Evolutionary conservation across 1,139 yeast species (phyloP).

Genomic region (Zygosaccharomyces pseudobailii): DNA sequence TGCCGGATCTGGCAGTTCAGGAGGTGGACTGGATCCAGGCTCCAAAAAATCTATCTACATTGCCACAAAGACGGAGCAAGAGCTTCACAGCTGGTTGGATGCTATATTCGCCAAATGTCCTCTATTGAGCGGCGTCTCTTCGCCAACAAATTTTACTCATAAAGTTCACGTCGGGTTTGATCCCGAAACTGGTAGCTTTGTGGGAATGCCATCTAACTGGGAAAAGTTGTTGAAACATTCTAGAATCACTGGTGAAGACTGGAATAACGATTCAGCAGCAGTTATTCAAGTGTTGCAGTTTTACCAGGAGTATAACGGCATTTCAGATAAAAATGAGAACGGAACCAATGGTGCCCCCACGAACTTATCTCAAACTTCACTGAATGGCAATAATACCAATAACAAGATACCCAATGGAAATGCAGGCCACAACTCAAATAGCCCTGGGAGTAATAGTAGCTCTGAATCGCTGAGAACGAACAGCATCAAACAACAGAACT

Average conservation of each 20-base stretch:
- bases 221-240: conserved; percentile 68
- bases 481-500: conserved; percentile 5
- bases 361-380: conserved; percentile 5
- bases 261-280: conserved; percentile 80
- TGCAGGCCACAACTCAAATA: conserved; percentile 16
- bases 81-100: conserved; percentile 87
- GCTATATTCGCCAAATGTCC: conserved; percentile 86
- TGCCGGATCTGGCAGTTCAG: conserved; percentile 15
- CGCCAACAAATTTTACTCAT: conserved; percentile 75
- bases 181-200: conserved; percentile 68
- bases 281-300: conserved; percentile 91
- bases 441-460: conserved; percentile 14
- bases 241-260: conserved; percentile 74
- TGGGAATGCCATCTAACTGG: conserved; percentile 80
- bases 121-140: conserved; percentile 69
- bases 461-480: conserved; percentile 1
- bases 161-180: conserved; percentile 61
- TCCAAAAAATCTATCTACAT: conserved; percentile 63
- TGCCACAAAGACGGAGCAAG: conserved; percentile 73
- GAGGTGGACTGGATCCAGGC: conserved; percentile 15
- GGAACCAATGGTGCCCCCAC: conserved; percentile 7
- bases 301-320: conserved; percentile 46
- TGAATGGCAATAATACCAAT: conserved; percentile 1
- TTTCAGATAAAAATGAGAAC: conserved; percentile 37
- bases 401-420: conserved; percentile 6